These are phyloP conservation scores for Houttuynia cordata DNA, from an alignment of 164 flowering plant genomes.

Conservation along the genomic window DNA sequence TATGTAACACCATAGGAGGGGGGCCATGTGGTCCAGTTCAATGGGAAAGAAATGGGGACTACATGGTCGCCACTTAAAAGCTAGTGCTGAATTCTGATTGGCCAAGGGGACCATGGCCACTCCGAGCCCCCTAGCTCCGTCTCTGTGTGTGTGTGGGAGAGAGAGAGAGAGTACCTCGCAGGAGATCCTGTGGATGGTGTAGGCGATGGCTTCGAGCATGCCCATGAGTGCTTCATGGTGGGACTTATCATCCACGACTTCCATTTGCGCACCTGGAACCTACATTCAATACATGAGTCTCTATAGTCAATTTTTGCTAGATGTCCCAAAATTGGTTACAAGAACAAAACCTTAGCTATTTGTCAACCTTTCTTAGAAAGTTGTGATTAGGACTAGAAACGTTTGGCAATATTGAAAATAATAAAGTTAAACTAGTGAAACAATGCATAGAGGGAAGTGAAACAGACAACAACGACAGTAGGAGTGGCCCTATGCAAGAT, in stretches of 20 bases:
- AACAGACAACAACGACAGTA: not conserved
- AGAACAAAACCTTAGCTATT: no score
- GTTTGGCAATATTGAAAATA: not conserved
- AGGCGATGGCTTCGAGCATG: constrained; percentile 38
- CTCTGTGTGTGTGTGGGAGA: no score
- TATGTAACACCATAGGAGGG: no score
- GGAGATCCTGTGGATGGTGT: constrained; percentile 29
- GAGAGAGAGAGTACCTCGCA: constrained; percentile 53
- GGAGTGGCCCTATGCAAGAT: constrained; percentile 32
- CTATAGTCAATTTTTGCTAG: not conserved
- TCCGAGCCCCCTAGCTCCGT: no score
- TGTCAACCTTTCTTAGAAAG: no score
- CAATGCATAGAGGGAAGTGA: not conserved
- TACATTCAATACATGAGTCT: constrained; percentile 6
- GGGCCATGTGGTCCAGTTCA: no score
- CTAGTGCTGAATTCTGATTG: no score
- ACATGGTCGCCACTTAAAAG: no score
- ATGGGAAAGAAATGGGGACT: no score
- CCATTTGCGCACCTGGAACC: constrained; percentile 15
- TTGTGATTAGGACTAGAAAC: no score
- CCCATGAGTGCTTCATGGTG: constrained; percentile 10
- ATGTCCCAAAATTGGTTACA: no score
- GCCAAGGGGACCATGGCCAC: no score
- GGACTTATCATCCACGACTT: constrained; percentile 22
- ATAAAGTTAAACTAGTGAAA: not conserved